phyloP scores from a whole-genome alignment of 2,329 filamentous ascomycete species.

The Metarhizium brunneum region DNA sequence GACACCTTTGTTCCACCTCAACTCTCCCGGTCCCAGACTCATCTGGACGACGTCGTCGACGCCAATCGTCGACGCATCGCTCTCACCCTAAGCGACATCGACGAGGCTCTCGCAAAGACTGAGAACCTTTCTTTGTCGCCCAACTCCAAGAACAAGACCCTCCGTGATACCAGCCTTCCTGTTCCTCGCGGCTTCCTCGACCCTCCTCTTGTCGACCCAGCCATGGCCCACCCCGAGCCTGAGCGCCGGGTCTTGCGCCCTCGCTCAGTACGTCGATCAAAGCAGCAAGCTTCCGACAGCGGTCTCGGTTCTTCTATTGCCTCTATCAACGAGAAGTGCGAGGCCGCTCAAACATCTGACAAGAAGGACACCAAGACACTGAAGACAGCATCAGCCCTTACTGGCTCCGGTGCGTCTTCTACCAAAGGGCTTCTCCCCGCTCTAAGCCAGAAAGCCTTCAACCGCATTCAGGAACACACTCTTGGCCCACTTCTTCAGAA shows the following conservation, averaged over 20 bases:
- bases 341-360: slow-evolving; percentile 22
- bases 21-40: slow-evolving; percentile 59
- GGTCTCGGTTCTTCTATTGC: slow-evolving; percentile 77
- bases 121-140: slow-evolving; percentile 30
- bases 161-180: slow-evolving; percentile 48
- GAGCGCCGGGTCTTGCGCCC: slow-evolving; percentile 44
- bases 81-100: slow-evolving; percentile 55
- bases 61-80: slow-evolving; percentile 60
- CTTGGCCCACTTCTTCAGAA: slow-evolving; percentile 70
- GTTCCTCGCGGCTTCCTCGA: slow-evolving; percentile 51
- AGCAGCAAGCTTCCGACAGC: slow-evolving; percentile 74
- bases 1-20: slow-evolving; percentile 39
- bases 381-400: slow-evolving; percentile 47
- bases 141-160: slow-evolving; percentile 21
- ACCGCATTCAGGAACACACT: slow-evolving; percentile 71
- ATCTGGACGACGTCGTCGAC: slow-evolving; percentile 62
- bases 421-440: slow-evolving; percentile 42
- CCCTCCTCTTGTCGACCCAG: slow-evolving; percentile 42
- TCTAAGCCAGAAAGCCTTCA: slow-evolving; percentile 60
- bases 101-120: slow-evolving; percentile 47
- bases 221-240: slow-evolving; percentile 32
- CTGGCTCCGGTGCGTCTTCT: slow-evolving; percentile 45
- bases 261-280: slow-evolving; percentile 44
- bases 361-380: slow-evolving; percentile 14
- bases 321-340: slow-evolving; percentile 45